Evolutionary conservation across 73 alveolate species (phyloP), one percentile per base, ranked within the genome.

Genomic region (Paramecium bursaria): DNA sequence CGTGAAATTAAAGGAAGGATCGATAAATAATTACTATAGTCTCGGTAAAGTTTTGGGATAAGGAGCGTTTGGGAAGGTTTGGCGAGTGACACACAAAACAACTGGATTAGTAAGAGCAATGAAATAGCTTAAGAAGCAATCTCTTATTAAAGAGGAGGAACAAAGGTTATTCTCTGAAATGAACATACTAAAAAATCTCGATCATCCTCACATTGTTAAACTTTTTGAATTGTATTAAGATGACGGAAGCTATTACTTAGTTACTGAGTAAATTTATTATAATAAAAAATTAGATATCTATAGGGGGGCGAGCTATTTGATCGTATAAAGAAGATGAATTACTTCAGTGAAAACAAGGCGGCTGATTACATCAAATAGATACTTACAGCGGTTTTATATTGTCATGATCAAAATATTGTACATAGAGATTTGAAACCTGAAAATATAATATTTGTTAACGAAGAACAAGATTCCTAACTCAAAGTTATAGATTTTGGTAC

Each of bases 401-500:
- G 96, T 50, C 99, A 95, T 77, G 61, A 77, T 33, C 86, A 88
- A 80, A 87, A 90, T 21, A 92, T 94, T 2, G 94, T 95, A 1
- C 99, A 95, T 80, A 54, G 98, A 80, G 98, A 96, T 67, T 52
- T 96, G 15, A 96, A 96, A 54, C 98, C 99, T 14, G 98, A 93
- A 46, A 96, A 96, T 82, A 86, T 95, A 33, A 73, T 95, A 23
- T 93, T 95, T 39, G 92, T 79, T 31, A 90, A 90, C 35, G 89
- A 90, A 48, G 91, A 92, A 46, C 73, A 85, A 3, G 74, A 86
- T 26, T 74, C 86, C 9, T 57, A 60, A 31, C 54, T 93, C 10
- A 96, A 96, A 90, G 92, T 96, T 15, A 95, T 96, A 10, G 99
- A 95, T 86, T 96, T 96, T 86, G 99, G 99, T 3, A 90, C 96